Conservation (phyloP, 2,329 filamentous ascomycete genomes). For the Byssothecium circinans region DNA sequence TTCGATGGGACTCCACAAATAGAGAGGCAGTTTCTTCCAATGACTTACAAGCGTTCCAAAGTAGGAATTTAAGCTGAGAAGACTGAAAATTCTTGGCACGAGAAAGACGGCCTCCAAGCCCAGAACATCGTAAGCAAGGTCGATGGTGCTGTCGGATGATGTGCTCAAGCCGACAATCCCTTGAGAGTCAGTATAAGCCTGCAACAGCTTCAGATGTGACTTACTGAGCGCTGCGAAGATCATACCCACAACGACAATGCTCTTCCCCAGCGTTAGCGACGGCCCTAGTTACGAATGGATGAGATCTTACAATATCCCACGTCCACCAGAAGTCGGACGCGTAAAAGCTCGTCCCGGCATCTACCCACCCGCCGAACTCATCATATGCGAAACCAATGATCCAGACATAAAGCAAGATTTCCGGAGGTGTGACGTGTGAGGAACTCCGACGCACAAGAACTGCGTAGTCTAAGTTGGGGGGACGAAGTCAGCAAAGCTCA, state of each 20-base stretch:
- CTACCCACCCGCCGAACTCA: conserved; percentile 69
- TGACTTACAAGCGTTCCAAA: conserved; percentile 71
- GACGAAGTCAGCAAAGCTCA: conserved; percentile 54
- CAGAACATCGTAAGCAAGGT: conserved; percentile 85
- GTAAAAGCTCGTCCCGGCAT: conserved; percentile 75
- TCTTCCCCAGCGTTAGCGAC: conserved; percentile 15
- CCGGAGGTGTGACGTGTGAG: conserved; percentile 65
- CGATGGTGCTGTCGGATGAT: conserved; percentile 64
- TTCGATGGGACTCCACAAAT: background rate
- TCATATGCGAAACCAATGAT: conserved; percentile 87
- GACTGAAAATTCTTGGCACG: conserved; percentile 81
- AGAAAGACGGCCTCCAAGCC: conserved; percentile 87
- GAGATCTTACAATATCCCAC: conserved; percentile 48
- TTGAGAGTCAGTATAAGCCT: conserved; percentile 32
- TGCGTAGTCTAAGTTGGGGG: conserved; percentile 69
- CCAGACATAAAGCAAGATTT: conserved; percentile 80
- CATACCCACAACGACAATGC: conserved; percentile 71
- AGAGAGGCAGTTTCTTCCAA: background rate
- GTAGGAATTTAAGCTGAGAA: conserved; percentile 84
- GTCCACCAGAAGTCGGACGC: conserved; percentile 47
- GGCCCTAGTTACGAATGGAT: background rate
- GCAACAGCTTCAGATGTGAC: conserved; percentile 30
- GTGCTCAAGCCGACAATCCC: conserved; percentile 68
- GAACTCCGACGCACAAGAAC: conserved; percentile 76
- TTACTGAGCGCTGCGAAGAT: conserved; percentile 72